Evolutionary conservation across 495 filamentous ascomycete genomes (phyloP), one percentile per base, ranked within the genome.

Genomic region (Pyrenula aspistea): DNA sequence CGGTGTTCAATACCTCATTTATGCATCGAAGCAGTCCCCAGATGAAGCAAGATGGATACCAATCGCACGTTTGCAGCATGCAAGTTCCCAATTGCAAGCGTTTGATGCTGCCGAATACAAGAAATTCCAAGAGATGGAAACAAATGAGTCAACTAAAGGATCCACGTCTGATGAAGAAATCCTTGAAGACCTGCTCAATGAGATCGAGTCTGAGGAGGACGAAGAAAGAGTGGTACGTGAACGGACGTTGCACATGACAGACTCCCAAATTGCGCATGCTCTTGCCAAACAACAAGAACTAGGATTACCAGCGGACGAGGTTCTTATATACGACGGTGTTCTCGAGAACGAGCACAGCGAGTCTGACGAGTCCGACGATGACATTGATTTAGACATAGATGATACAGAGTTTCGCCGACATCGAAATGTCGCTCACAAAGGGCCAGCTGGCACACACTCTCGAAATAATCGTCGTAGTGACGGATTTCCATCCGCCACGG

Each of bases 261-360:
- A 88, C 60, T 77, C 80, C 58, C 72, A 74, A 49, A 71, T 87
- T 48, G 84, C 84, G 49, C 69, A 70, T 15, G 64, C 86, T 4
- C 68, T 88, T 3, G 71, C 78, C 20, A 85, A 82, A 61, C 85
- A 88, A 63, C 81, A 88, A 59, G 81, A 84, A 59, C 63, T 87
- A 12, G 85, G 83, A 15, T 67, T 88, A 53, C 72, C 73, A 10
- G 71, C 73, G 25, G 73, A 79, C 12, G 80, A 85, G 56, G 59
- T 87, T 2, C 47, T 86, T 10, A 67, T 85, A 11, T 80, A 78
- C 58, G 76, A 81, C 59, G 71, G 62, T 24, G 61, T 56, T 49
- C 61, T 56, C 12, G 61, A 47, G 12, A 52, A 57, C 51, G 57
- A 58, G 2, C 57, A 58, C 24, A 10, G 31, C 3, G 52, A 57